Evolutionary conservation across 495 filamentous ascomycete genomes (phyloP).

Genomic region (Cercophora scortea): DNA sequence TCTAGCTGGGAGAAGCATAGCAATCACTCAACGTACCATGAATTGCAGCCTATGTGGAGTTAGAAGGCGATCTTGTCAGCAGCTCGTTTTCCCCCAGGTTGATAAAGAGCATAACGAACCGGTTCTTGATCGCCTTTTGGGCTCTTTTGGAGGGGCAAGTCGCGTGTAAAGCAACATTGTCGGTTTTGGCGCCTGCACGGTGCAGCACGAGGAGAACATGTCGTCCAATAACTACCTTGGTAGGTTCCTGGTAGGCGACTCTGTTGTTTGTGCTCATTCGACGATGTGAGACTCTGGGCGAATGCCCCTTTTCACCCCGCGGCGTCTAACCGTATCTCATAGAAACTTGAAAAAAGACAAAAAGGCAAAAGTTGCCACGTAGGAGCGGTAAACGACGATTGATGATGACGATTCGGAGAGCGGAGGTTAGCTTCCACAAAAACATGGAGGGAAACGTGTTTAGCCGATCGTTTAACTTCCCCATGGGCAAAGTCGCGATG

Average conservation of each 20-base stretch:
- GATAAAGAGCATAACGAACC: conserved; percentile 37
- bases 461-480: too few relatives aligned
- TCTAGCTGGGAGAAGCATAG: too few relatives aligned
- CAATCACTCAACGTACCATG: conserved; percentile 42
- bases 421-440: too few relatives aligned
- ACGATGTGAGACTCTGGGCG: too few relatives aligned
- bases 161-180: conserved; percentile 53
- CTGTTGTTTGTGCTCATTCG: too few relatives aligned
- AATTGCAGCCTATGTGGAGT: conserved; percentile 43
- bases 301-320: too few relatives aligned
- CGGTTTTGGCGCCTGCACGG: neutral
- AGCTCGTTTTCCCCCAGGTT: neutral
- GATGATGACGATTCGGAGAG: too few relatives aligned
- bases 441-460: too few relatives aligned
- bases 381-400: too few relatives aligned
- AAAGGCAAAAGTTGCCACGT: neutral
- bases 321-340: too few relatives aligned
- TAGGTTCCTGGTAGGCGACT: too few relatives aligned
- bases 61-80: neutral
- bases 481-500: too few relatives aligned
- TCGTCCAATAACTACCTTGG: neutral
- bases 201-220: neutral
- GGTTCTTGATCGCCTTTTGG: conserved; percentile 53
- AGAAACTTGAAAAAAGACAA: neutral
- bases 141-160: conserved; percentile 49